phyloP scores from a whole-genome alignment of 805 yeast species.

The Dipodascopsis uninucleata region DNA sequence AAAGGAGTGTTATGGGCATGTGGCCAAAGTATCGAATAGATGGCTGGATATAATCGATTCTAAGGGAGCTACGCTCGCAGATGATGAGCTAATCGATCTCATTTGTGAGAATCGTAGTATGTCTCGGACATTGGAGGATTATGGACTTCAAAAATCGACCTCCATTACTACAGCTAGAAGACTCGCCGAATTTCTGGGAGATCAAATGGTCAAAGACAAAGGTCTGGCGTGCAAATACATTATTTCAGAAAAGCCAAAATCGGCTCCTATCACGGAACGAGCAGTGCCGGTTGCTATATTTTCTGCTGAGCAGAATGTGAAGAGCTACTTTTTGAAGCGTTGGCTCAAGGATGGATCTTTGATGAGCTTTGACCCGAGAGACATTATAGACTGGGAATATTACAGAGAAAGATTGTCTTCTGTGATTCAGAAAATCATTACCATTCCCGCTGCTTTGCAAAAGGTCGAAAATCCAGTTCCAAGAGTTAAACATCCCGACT shows the following conservation, averaged over 20 bases:
- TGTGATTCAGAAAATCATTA: conserved; percentile 88
- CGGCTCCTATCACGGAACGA: conserved; percentile 90
- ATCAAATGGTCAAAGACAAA: conserved; percentile 92
- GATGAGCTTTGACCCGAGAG: conserved; percentile 79
- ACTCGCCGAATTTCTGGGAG: conserved; percentile 90
- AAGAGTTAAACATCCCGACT: conserved; percentile 87
- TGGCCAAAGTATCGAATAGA: conserved; percentile 87
- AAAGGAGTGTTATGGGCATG: conserved; percentile 79
- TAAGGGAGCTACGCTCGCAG: conserved; percentile 80
- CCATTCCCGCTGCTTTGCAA: conserved; percentile 97
- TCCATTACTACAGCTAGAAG: conserved; percentile 94
- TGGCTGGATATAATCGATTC: conserved; percentile 94
- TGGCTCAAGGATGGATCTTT: conserved; percentile 82
- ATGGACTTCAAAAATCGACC: conserved; percentile 86
- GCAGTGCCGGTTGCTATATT: conserved; percentile 96
- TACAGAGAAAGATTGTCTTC: conserved; percentile 88
- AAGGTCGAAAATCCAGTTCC: conserved; percentile 88
- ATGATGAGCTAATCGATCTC: conserved; percentile 87
- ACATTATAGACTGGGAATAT: conserved; percentile 89
- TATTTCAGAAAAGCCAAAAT: conserved; percentile 75
- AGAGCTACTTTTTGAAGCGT: conserved; percentile 68
- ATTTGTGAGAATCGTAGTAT: conserved; percentile 95
- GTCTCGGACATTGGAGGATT: conserved; percentile 88
- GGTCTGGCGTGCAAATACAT: conserved; percentile 94
- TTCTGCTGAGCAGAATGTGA: conserved; percentile 70